Percentiles rank a stretch among this genome's conserved stretches.
phyloP scores from a whole-genome alignment of 2,329 filamentous ascomycete genomes.

The Sporothrix pseudoabietina region DNA sequence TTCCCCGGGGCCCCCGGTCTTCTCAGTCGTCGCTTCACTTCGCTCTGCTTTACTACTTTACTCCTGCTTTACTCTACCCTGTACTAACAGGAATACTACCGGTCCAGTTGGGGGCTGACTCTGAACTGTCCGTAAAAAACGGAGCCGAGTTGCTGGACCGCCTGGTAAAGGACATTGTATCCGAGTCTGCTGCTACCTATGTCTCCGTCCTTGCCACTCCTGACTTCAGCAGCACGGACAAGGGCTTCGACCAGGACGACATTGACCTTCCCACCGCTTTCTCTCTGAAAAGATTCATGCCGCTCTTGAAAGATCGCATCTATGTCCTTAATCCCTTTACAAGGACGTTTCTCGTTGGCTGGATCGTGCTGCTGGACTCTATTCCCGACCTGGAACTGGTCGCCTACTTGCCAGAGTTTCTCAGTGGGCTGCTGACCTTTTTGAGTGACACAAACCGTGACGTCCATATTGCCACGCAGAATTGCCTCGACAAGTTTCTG shows the following conservation, averaged over 20 bases:
- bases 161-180: conserved; percentile 92
- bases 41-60: conserved; percentile 16
- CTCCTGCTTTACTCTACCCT: not conserved
- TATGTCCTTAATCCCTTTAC: conserved; percentile 94
- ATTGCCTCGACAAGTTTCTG: conserved; percentile 84
- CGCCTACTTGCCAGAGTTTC: conserved; percentile 85
- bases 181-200: conserved; percentile 92
- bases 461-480: conserved; percentile 91
- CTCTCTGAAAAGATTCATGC: conserved; percentile 86
- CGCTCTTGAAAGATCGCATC: conserved; percentile 89
- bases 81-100: not conserved
- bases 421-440: conserved; percentile 87
- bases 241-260: conserved; percentile 46
- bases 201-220: conserved; percentile 77
- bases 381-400: conserved; percentile 97
- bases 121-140: conserved; percentile 96
- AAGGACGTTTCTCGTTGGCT: conserved; percentile 90
- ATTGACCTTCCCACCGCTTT: conserved; percentile 77
- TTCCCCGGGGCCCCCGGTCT: too few relatives aligned
- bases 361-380: conserved; percentile 92
- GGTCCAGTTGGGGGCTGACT: conserved; percentile 78
- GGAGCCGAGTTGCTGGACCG: conserved; percentile 93
- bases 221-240: conserved; percentile 49
- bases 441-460: conserved; percentile 88
- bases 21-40: conserved; percentile 36